Evolutionary conservation across 257 asterid species (phyloP).

Genomic region (Solanum lignicaule): DNA sequence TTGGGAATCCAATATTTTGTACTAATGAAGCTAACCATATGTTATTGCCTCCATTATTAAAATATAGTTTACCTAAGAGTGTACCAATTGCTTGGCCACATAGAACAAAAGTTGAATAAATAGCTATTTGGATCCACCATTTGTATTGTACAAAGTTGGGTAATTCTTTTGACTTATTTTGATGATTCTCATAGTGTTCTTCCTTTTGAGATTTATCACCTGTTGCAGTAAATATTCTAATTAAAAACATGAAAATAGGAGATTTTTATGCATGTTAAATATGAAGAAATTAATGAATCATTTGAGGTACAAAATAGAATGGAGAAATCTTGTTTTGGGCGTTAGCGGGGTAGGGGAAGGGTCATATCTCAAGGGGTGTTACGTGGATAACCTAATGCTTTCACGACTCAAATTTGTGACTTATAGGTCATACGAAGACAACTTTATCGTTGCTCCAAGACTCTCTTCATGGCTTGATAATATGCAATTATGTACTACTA

Average conservation of each 20-base stretch:
- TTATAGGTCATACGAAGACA: no score
- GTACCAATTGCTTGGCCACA: constrained; percentile 48
- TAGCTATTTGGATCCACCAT: constrained; percentile 49
- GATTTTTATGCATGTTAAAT: no score
- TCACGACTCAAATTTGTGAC: no score
- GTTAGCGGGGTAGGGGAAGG: no score
- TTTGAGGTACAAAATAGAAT: no score
- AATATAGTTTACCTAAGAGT: constrained; percentile 48
- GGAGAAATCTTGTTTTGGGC: no score
- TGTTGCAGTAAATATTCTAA: background rate
- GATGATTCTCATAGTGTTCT: background rate
- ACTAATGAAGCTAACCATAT: constrained; percentile 57
- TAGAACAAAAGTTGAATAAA: constrained; percentile 33
- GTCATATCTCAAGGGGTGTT: no score
- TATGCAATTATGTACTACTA: no score
- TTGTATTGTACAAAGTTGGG: background rate
- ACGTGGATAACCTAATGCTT: no score
- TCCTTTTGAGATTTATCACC: background rate
- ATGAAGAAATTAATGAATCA: no score
- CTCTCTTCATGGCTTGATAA: no score
- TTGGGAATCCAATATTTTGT: constrained; percentile 48
- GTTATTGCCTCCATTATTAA: constrained; percentile 59
- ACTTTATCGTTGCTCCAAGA: no score
- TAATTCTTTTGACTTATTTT: background rate
- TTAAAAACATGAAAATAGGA: background rate